Conservation (phyloP, 441 rosid species). For the Pelargonium myrrhifolium region DNA sequence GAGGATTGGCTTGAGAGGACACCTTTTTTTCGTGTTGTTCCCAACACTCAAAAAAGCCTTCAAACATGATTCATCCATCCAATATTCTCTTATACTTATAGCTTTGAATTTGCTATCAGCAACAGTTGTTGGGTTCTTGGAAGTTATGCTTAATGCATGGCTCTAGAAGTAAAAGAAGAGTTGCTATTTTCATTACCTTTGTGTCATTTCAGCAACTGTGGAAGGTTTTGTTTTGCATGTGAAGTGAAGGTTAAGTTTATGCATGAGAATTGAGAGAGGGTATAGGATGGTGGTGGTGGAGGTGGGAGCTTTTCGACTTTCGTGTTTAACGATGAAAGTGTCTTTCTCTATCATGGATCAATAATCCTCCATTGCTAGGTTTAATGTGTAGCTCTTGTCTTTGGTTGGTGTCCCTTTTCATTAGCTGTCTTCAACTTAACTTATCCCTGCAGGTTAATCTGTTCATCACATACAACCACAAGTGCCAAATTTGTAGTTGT, state of each 20-base stretch:
- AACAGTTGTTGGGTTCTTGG: slow-evolving; percentile 18
- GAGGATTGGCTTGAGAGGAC: background rate
- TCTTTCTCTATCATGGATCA: slow-evolving; percentile 43
- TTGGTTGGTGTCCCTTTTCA: background rate
- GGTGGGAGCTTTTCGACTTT: slow-evolving; percentile 33
- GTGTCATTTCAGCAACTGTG: slow-evolving; percentile 34
- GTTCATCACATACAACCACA: background rate
- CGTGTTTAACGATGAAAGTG: slow-evolving; percentile 54
- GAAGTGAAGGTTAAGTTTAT: slow-evolving; percentile 9
- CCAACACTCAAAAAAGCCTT: slow-evolving; percentile 9
- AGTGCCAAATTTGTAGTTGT: background rate
- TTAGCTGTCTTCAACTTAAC: background rate
- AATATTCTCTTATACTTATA: slow-evolving; percentile 6
- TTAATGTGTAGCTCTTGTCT: slow-evolving; percentile 14
- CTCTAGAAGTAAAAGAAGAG: slow-evolving; percentile 34
- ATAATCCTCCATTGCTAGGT: slow-evolving; percentile 27
- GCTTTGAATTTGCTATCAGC: slow-evolving; percentile 17
- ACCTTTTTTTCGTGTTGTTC: background rate
- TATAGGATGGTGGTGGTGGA: slow-evolving; percentile 6
- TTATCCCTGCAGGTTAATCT: background rate
- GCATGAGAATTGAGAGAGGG: slow-evolving; percentile 16
- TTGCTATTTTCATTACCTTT: slow-evolving; percentile 29
- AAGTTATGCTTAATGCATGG: slow-evolving; percentile 24
- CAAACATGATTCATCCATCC: slow-evolving; percentile 13
- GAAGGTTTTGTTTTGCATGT: slow-evolving; percentile 21